Base-by-base conservation (phyloP, 352 stramenopile genomes). In the Thalassiosira pacifica region DNA sequence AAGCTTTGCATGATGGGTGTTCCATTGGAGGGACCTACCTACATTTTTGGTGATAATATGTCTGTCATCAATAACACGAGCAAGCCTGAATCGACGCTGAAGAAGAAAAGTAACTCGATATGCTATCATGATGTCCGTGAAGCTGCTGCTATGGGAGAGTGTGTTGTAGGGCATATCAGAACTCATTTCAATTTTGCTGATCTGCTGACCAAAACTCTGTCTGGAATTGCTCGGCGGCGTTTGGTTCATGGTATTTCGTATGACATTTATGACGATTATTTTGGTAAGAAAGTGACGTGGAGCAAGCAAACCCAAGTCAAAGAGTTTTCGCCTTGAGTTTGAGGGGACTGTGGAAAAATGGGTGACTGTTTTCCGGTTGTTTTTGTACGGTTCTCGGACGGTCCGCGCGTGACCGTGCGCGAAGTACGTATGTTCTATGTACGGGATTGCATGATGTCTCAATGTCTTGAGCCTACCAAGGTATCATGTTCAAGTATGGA, bases 1-100 rank as follows among this genome's bases (percentile, higher is more conserved):
- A 92, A 93, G 57, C 55, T 92, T 0, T 22, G 65, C 1, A 91
- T 90, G 79, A 86, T 92, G 70, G 81, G 82, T 22, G 60, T 92
- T 0, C 65, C 74, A 29, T 48, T 90, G 1, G 16, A 37, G 42
- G 84, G 78, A 18, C 63, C 76, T 22, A 45, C 76, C 5, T 77
- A 81, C 37, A 48, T 90, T 1, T 88, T 63, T 78, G 83, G 79
- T 0, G 83, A 91, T 69, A 91, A 90, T 61, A 82, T 82, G 76
- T 89, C 77, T 40, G 72, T 83, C 13, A 72, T 91, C 4, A 34
- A 79, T 34, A 88, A 76, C 34, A 70, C 86, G 6, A 27, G 26
- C 0, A 59, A 42, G 24, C 74, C 79, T 24, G 72, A 87, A 29
- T 81, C 71, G 13, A 79, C 11, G 1, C 32, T 89, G 0, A 86